These are phyloP conservation scores for Emmonsiellopsis sp. DNA, from an alignment of 2,329 filamentous ascomycete genomes.

Conservation along the genomic window DNA sequence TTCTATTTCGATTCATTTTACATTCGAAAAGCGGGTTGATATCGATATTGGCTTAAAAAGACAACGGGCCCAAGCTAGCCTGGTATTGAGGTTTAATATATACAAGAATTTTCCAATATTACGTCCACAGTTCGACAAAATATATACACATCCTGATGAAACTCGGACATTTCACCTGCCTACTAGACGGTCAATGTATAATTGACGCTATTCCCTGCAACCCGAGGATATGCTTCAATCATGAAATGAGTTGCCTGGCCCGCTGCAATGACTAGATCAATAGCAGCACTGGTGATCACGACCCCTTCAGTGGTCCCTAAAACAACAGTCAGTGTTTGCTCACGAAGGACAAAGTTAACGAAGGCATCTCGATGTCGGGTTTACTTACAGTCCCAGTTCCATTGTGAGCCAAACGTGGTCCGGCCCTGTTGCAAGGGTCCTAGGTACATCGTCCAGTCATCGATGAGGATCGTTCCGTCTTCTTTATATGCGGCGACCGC, in stretches of 20 bases:
- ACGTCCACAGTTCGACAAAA: no score
- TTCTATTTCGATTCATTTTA: no score
- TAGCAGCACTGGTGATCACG: neutral
- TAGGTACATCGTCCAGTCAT: constrained; percentile 48
- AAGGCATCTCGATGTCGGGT: neutral
- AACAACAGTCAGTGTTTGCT: neutral
- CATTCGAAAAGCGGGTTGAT: no score
- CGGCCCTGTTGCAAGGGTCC: constrained; percentile 42
- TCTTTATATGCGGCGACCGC: constrained; percentile 41
- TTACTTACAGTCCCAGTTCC: neutral
- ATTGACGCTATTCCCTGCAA: neutral
- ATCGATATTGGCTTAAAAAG: no score
- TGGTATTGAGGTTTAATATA: no score
- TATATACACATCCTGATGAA: no score
- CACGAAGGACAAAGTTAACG: neutral
- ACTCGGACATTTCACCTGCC: no score
- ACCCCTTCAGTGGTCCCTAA: neutral
- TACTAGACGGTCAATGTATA: neutral
- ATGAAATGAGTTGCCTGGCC: neutral
- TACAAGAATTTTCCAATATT: no score
- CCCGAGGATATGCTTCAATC: neutral
- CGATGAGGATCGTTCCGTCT: constrained; percentile 43
- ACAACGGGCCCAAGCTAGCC: no score
- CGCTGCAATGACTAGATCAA: neutral
- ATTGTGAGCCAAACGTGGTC: neutral